These are phyloP conservation scores for Pythium pyrilobum DNA, from an alignment of 352 stramenopile species.

Conservation along the genomic window DNA sequence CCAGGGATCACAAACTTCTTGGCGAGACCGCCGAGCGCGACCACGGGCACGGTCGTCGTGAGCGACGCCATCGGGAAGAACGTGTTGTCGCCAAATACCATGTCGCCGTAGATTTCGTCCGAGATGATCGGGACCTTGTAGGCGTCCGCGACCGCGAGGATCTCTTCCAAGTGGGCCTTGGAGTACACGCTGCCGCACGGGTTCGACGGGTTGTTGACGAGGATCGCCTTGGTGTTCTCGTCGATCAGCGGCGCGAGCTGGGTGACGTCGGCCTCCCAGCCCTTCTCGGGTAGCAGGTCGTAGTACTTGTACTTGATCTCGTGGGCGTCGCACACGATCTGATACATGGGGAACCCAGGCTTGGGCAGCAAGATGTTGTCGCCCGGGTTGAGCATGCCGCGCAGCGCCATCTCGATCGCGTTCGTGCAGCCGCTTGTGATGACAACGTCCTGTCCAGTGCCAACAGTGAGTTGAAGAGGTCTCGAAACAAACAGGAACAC, in stretches of 20 bases:
- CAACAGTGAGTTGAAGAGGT: too few species aligned
- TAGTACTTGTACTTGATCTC: conserved; percentile 91
- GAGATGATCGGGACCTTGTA: conserved; percentile 91
- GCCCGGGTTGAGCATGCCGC: conserved; percentile 79
- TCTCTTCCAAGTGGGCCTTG: conserved; percentile 64
- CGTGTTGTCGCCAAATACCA: conserved; percentile 55
- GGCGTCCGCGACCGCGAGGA: conserved; percentile 61
- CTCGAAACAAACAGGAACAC: too few species aligned
- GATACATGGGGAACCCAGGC: conserved; percentile 93
- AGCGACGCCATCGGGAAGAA: conserved; percentile 80
- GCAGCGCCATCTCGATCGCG: conserved; percentile 90
- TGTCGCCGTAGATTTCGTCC: conserved; percentile 81
- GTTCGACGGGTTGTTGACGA: conserved; percentile 95
- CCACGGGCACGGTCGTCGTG: conserved; percentile 68
- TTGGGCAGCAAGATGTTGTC: conserved; percentile 92
- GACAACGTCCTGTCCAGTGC: conserved; percentile 90
- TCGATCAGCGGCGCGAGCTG: conserved; percentile 86
- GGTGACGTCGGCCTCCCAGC: conserved; percentile 92
- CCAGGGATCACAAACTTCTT: conserved; percentile 95
- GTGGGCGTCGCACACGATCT: conserved; percentile 91
- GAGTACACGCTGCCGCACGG: conserved; percentile 93
- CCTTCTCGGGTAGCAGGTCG: conserved; percentile 68
- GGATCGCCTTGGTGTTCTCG: conserved; percentile 79
- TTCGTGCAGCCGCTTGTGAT: conserved; percentile 91
- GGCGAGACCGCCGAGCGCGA: conserved; percentile 75